A percentile compares a stretch with the other conserved stretches of the same genome.
phyloP scores from a whole-genome alignment of 2,329 filamentous ascomycete species.

The Penicillium nordicum region DNA sequence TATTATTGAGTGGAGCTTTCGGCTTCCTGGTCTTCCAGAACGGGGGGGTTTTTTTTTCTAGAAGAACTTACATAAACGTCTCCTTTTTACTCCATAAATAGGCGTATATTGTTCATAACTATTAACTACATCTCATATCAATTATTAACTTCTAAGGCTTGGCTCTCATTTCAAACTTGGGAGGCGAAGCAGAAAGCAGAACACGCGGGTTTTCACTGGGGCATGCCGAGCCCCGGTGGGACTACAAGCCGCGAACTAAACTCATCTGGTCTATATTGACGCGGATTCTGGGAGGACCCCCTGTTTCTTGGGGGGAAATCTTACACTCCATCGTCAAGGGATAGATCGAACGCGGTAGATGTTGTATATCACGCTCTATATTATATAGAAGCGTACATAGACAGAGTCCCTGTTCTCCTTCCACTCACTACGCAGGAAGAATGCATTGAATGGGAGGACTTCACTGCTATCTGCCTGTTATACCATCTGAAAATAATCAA shows the following conservation, averaged over 20 bases:
- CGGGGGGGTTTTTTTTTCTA: not conserved
- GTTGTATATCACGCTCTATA: not conserved
- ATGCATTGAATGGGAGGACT: not conserved
- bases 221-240: constrained; percentile 1
- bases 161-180: not conserved
- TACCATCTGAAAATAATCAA: not conserved
- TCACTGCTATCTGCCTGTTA: not conserved
- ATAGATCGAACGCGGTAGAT: not conserved
- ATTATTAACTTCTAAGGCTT: not conserved
- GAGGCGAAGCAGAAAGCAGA: not conserved
- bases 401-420: not conserved
- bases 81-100: not conserved
- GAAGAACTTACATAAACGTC: not conserved
- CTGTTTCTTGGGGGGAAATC: not conserved
- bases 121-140: not conserved
- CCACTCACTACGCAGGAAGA: not conserved
- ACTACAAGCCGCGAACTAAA: not conserved
- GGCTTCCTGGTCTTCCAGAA: constrained; percentile 1
- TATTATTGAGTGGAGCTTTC: constrained; percentile 1
- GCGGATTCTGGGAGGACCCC: not conserved
- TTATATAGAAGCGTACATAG: too few relatives aligned
- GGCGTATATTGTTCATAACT: not conserved
- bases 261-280: not conserved
- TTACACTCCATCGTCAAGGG: not conserved
- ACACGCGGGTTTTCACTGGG: not conserved